phyloP scores from a whole-genome alignment of 2,329 filamentous ascomycete species.

The Monosporascus sp. region DNA sequence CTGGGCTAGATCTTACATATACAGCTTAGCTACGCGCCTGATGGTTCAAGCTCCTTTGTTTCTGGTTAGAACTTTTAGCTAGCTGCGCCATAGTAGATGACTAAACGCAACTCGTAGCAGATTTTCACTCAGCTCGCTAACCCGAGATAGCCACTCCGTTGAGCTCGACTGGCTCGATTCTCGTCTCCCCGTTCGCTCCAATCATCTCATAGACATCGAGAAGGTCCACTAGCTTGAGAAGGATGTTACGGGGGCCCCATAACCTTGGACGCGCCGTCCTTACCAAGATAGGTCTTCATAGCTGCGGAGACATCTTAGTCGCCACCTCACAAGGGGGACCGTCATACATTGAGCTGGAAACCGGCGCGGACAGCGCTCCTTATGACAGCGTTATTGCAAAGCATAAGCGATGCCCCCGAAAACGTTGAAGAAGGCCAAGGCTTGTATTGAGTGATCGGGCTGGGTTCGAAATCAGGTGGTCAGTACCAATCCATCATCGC shows the following conservation, averaged over 20 bases:
- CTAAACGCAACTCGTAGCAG: no score
- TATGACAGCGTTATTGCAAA: constrained; percentile 46
- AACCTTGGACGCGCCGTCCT: constrained; percentile 45
- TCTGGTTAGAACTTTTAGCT: no score
- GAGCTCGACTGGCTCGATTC: background rate
- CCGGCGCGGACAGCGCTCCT: constrained; percentile 43
- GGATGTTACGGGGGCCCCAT: constrained; percentile 37
- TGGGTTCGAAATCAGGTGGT: constrained; percentile 33
- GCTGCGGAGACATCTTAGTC: constrained; percentile 3
- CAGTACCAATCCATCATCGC: constrained; percentile 32
- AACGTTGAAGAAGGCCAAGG: constrained; percentile 55
- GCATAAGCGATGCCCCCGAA: constrained; percentile 51
- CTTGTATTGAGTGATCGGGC: constrained; percentile 48
- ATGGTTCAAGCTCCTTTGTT: no score
- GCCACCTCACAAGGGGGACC: background rate
- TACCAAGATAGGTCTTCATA: constrained; percentile 44
- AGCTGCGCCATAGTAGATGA: background rate
- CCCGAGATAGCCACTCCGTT: no score
- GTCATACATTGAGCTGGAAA: constrained; percentile 38
- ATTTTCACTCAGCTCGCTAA: no score
- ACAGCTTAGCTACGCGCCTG: no score
- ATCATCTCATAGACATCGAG: constrained; percentile 33
- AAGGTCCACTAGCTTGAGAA: constrained; percentile 36
- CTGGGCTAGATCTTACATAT: no score
- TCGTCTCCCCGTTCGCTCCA: constrained; percentile 21